A percentile compares a stretch with the other conserved stretches of the same genome.
Evolutionary conservation across 208 protist species (phyloP).

Genomic region (Novymonas esmeraldas): DNA sequence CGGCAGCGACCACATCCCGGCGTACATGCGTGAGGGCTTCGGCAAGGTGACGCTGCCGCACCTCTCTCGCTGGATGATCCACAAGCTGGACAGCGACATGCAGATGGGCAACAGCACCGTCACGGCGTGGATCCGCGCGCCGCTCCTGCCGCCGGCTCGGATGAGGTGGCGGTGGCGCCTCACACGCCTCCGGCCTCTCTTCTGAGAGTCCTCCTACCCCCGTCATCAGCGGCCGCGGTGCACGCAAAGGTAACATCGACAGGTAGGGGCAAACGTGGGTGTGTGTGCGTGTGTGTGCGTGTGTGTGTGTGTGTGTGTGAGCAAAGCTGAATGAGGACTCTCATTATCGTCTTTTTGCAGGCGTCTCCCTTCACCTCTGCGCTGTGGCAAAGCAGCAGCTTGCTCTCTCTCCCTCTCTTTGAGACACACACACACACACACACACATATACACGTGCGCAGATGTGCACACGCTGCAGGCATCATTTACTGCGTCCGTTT

Average conservation of each 20-base stretch:
- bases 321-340: too few relatives aligned
- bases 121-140: slow-evolving; percentile 72
- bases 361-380: too few relatives aligned
- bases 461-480: too few relatives aligned
- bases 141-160: slow-evolving; percentile 50
- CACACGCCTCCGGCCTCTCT: slow-evolving; percentile 60
- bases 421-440: too few relatives aligned
- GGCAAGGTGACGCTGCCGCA: slow-evolving; percentile 67
- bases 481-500: too few relatives aligned
- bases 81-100: slow-evolving; percentile 84
- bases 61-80: slow-evolving; percentile 84
- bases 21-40: slow-evolving; percentile 82
- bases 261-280: neutral
- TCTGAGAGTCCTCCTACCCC: slow-evolving; percentile 5
- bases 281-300: neutral
- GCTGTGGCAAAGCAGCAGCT: too few relatives aligned
- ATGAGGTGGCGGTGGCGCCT: slow-evolving; percentile 57
- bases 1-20: slow-evolving; percentile 58
- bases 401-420: too few relatives aligned
- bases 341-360: too few relatives aligned
- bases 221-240: too few relatives aligned
- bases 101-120: slow-evolving; percentile 78
- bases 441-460: too few relatives aligned
- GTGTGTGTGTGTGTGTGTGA: too few relatives aligned
- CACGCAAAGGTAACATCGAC: neutral